Evolutionary conservation across 495 filamentous ascomycete species (phyloP).

Genomic region (Viridothelium virens): DNA sequence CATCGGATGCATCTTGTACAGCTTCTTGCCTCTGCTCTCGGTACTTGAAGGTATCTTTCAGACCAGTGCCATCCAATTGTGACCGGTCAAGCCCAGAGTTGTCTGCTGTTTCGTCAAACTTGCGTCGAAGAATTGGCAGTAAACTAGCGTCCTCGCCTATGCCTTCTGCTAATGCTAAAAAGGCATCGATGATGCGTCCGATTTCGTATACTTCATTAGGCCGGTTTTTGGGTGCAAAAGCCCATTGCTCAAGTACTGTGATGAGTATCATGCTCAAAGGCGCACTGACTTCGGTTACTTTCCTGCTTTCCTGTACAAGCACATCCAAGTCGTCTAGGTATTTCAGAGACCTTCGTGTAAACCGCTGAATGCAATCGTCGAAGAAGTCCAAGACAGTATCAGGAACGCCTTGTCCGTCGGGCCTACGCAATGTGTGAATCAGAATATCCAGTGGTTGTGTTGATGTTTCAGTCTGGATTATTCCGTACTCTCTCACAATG

Average conservation of each 20-base stretch:
- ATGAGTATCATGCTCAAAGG: conserved; percentile 50
- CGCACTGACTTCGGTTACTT: background rate
- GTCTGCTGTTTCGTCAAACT: background rate
- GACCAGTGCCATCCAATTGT: background rate
- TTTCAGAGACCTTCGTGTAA: conserved; percentile 63
- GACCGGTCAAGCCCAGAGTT: background rate
- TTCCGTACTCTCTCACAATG: conserved; percentile 46
- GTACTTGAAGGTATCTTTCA: background rate
- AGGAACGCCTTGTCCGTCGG: conserved; percentile 21
- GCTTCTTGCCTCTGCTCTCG: background rate
- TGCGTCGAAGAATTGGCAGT: background rate
- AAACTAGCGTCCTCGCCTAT: background rate
- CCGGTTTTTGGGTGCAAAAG: conserved; percentile 50
- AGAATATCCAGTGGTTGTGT: conserved; percentile 47
- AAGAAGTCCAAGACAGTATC: conserved; percentile 53
- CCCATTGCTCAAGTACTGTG: conserved; percentile 68
- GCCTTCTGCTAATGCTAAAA: background rate
- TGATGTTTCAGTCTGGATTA: conserved; percentile 36
- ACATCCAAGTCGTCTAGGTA: conserved; percentile 45
- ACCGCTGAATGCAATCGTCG: conserved; percentile 68
- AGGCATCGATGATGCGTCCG: background rate
- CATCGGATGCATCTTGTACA: background rate
- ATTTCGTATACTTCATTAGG: conserved; percentile 15
- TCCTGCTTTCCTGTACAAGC: conserved; percentile 5
- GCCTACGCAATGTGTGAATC: conserved; percentile 41